Conservation (phyloP, 768 basidiomycete species). For the Pleurotus giganteus region DNA sequence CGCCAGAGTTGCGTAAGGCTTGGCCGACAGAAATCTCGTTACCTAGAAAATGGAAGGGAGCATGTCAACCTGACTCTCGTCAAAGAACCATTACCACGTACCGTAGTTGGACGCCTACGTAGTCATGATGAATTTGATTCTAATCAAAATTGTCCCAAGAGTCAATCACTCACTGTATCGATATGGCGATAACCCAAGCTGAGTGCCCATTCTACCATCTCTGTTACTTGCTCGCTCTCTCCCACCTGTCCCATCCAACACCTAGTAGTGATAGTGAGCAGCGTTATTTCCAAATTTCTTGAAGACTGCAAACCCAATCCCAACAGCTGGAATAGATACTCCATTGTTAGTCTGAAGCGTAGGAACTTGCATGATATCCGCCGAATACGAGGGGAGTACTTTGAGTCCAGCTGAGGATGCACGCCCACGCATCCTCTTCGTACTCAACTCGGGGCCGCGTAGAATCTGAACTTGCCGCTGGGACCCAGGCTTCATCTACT, state of each 20-base stretch:
- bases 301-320: constrained; percentile 22
- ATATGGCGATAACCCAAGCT: constrained; percentile 32
- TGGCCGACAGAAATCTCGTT: constrained; percentile 36
- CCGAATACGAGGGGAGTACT: too few species aligned
- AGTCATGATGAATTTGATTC: not conserved
- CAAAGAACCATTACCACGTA: not conserved
- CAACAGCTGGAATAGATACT: constrained; percentile 20
- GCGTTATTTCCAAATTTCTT: not conserved
- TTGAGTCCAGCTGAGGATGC: too few species aligned
- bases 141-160: not conserved
- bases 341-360: constrained; percentile 25
- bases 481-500: too few species aligned
- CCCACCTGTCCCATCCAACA: constrained; percentile 31
- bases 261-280: constrained; percentile 11
- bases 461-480: too few species aligned
- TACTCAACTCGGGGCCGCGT: too few species aligned
- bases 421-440: too few species aligned
- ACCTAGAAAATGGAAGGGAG: constrained; percentile 14
- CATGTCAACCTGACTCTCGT: not conserved
- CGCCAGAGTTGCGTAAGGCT: constrained; percentile 35
- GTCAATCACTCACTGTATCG: constrained; percentile 24
- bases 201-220: constrained; percentile 22
- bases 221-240: constrained; percentile 21
- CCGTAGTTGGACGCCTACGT: constrained; percentile 11
- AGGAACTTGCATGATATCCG: not conserved